phyloP scores from a whole-genome alignment of 2,329 filamentous ascomycete species.

The Botrytis fragariae region DNA sequence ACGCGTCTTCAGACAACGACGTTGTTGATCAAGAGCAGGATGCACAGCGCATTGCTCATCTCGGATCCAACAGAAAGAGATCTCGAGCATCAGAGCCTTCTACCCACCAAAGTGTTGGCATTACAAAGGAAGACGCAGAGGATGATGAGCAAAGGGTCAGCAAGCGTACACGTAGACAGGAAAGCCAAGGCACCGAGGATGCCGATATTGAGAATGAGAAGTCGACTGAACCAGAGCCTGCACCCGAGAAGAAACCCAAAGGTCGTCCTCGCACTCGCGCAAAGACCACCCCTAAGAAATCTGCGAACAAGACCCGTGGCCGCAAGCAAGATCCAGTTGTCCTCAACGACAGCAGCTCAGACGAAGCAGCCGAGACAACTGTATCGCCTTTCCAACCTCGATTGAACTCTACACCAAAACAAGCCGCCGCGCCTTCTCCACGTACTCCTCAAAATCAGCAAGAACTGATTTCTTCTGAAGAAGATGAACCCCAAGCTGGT shows the following conservation, averaged over 20 bases:
- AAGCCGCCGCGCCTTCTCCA: not conserved
- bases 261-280: not conserved
- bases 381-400: not conserved
- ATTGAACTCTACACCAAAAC: slow-evolving; percentile 2
- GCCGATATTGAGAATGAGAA: not conserved
- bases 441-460: not conserved
- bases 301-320: not conserved
- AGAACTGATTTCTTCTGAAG: not conserved
- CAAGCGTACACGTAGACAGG: slow-evolving; percentile 15
- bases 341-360: not conserved
- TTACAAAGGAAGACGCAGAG: not conserved
- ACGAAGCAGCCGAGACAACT: slow-evolving; percentile 1
- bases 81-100: slow-evolving; percentile 6
- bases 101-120: not conserved
- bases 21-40: not conserved
- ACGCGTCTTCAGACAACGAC: slow-evolving; percentile 17
- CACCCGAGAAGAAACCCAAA: not conserved
- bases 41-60: not conserved
- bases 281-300: not conserved
- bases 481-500: slow-evolving; percentile 1
- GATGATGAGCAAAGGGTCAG: not conserved
- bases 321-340: slow-evolving; percentile 11
- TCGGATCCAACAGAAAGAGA: slow-evolving; percentile 15
- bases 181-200: not conserved
- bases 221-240: slow-evolving; percentile 1